These are phyloP conservation scores for Beauveria sp. DNA, from an alignment of 2,329 filamentous ascomycete genomes.

Conservation along the genomic window DNA sequence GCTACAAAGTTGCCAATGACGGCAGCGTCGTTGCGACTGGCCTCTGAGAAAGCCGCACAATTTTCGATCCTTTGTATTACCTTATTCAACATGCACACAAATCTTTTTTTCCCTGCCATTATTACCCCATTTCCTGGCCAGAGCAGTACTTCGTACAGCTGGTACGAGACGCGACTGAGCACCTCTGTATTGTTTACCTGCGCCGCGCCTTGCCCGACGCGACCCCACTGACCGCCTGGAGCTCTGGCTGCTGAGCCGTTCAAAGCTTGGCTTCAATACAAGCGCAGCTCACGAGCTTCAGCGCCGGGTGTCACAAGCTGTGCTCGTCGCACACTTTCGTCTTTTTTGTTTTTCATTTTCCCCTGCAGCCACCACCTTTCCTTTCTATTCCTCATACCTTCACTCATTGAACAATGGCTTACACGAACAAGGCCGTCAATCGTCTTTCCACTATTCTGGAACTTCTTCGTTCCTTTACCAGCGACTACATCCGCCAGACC, in stretches of 20 bases:
- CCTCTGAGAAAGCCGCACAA: too few species aligned
- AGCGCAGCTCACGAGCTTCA: background rate
- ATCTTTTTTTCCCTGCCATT: background rate
- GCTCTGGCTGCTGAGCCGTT: conserved; percentile 16
- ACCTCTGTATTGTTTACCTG: conserved; percentile 10
- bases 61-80: background rate
- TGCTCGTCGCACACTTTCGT: background rate
- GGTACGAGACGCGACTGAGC: conserved; percentile 6
- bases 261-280: background rate
- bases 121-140: background rate
- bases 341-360: too few species aligned
- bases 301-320: background rate
- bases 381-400: too few species aligned
- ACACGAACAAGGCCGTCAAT: conserved; percentile 44
- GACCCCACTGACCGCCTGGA: conserved; percentile 4
- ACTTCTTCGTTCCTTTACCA: conserved; percentile 70
- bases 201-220: background rate
- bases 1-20: background rate
- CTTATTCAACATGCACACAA: background rate
- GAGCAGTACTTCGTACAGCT: background rate
- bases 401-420: conserved; percentile 22
- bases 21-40: background rate
- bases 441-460: conserved; percentile 73
- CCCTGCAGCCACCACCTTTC: background rate
- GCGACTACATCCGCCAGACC: conserved; percentile 82